These are phyloP conservation scores for Ogataea allantospora DNA, from an alignment of 805 yeast genomes.

Conservation along the genomic window DNA sequence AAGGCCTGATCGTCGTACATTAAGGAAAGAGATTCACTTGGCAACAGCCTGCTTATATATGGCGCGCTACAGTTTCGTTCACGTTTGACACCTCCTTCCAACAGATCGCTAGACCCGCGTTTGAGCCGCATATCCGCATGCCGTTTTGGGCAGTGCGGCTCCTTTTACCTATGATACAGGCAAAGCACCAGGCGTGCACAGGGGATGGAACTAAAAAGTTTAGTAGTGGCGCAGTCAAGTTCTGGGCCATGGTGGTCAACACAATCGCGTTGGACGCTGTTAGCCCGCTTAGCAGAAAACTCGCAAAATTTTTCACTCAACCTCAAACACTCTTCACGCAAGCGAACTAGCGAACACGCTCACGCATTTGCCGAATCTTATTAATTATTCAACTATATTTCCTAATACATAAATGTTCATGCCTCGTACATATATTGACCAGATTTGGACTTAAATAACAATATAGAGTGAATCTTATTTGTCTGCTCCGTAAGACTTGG, in stretches of 20 bases:
- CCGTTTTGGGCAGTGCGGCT: constrained; percentile 7
- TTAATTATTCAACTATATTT: constrained; percentile 1
- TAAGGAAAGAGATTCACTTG: neutral
- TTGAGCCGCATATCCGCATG: constrained; percentile 10
- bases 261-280: no score
- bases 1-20: constrained; percentile 58
- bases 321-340: neutral
- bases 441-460: neutral
- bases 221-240: no score
- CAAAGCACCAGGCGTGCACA: constrained; percentile 4
- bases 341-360: neutral
- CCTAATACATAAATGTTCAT: constrained; percentile 7
- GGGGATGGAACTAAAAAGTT: neutral
- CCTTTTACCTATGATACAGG: constrained; percentile 1
- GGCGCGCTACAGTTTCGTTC: constrained; percentile 1
- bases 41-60: constrained; percentile 1
- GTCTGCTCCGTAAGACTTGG: constrained; percentile 65
- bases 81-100: constrained; percentile 11
- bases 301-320: neutral
- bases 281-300: no score
- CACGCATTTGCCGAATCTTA: neutral
- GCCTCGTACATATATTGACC: no score
- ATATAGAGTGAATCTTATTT: constrained; percentile 29
- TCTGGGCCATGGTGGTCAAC: no score
- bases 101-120: constrained; percentile 4